These are phyloP conservation scores for Cenococcum geophilum DNA, from an alignment of 495 filamentous ascomycete species.

Conservation along the genomic window DNA sequence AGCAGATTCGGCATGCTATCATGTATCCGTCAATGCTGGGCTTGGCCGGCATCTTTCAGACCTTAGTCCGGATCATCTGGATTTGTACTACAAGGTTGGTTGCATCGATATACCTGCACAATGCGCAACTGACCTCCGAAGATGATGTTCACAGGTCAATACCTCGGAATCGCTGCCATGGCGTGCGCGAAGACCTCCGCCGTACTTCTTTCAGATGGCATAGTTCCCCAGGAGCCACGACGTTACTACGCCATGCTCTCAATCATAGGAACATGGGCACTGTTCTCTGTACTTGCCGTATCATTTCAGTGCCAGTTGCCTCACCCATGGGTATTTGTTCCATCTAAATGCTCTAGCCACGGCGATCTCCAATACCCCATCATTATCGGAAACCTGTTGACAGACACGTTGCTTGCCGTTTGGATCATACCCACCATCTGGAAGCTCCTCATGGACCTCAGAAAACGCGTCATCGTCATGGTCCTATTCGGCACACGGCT, in stretches of 20 bases:
- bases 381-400: conserved; percentile 25
- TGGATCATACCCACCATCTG: conserved; percentile 28
- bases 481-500: conserved; percentile 20
- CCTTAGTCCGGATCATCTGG: conserved; percentile 7
- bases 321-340: conserved; percentile 20
- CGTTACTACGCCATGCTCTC: conserved; percentile 12
- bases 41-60: conserved; percentile 19
- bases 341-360: conserved; percentile 16
- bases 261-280: conserved; percentile 16
- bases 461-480: conserved; percentile 20
- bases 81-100: conserved; percentile 16
- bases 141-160: conserved; percentile 15
- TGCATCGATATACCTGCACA: not conserved
- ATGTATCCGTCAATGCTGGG: conserved; percentile 16
- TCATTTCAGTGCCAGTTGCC: conserved; percentile 30
- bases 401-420: conserved; percentile 24
- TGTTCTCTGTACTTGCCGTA: conserved; percentile 26
- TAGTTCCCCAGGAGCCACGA: conserved; percentile 16
- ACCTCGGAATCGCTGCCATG: conserved; percentile 23
- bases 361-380: conserved; percentile 27
- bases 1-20: conserved; percentile 14
- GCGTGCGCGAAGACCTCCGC: conserved; percentile 23
- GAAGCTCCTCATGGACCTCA: conserved; percentile 18
- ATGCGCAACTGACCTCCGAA: not conserved
- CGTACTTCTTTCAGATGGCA: conserved; percentile 24